Conservation (phyloP, 2,329 filamentous ascomycete genomes). For the Chrysosphaeria jannelii region DNA sequence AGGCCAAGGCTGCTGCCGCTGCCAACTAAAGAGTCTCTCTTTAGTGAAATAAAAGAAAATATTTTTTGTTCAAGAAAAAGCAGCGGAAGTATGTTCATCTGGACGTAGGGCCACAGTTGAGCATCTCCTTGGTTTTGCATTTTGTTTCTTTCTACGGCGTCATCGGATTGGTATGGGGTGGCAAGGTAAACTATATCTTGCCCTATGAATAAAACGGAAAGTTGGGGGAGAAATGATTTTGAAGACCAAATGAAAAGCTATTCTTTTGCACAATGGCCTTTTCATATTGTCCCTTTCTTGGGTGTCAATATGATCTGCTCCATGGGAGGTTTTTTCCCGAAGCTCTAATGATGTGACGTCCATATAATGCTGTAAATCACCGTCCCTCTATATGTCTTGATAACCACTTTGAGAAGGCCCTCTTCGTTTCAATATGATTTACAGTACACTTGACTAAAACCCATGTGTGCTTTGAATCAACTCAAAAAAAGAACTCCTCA, state of each 20-base stretch:
- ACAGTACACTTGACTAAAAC: not conserved
- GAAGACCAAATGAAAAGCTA: slow-evolving; percentile 5
- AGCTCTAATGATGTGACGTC: too few species aligned
- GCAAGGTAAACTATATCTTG: too few species aligned
- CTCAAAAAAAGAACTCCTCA: slow-evolving; percentile 1
- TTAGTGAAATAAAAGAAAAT: slow-evolving; percentile 1
- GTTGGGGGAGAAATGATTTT: too few species aligned
- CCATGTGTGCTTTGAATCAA: not conserved
- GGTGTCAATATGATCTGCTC: slow-evolving; percentile 31
- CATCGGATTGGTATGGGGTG: too few species aligned
- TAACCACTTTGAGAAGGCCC: too few species aligned
- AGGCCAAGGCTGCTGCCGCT: slow-evolving; percentile 26
- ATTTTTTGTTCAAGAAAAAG: too few species aligned
- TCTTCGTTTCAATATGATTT: not conserved
- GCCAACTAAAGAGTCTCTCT: slow-evolving; percentile 11
- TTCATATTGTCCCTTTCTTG: slow-evolving; percentile 16
- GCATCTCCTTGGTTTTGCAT: slow-evolving; percentile 1
- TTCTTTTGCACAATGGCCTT: slow-evolving; percentile 39
- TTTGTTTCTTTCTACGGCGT: slow-evolving; percentile 3
- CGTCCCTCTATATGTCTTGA: not conserved
- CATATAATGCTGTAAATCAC: slow-evolving; percentile 2
- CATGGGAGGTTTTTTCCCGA: slow-evolving; percentile 49
- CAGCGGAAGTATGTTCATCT: too few species aligned
- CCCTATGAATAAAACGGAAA: too few species aligned
- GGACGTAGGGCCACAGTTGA: not conserved